A percentile compares a stretch with the other conserved stretches of the same genome.
These are phyloP conservation scores for Citrus glauca DNA, from an alignment of 345 rosid genomes.

Conservation along the genomic window DNA sequence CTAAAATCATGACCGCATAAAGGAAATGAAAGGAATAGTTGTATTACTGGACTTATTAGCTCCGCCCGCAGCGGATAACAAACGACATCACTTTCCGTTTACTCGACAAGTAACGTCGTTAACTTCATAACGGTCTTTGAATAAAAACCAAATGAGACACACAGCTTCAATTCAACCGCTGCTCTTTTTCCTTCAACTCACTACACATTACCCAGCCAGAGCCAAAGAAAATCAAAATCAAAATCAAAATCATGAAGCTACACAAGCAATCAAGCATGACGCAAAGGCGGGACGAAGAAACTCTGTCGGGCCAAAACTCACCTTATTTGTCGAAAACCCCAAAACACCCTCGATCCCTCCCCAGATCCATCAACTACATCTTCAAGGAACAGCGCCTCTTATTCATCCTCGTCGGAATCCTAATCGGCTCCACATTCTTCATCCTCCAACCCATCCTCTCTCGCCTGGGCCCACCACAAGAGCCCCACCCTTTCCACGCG, in stretches of 20 bases:
- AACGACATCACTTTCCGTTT: background rate
- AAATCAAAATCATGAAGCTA: slow-evolving; percentile 52
- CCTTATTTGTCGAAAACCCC: slow-evolving; percentile 65
- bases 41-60: background rate
- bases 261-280: slow-evolving; percentile 71
- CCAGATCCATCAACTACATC: slow-evolving; percentile 83
- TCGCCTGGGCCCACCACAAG: slow-evolving; percentile 55
- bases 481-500: slow-evolving; percentile 28
- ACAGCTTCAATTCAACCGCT: no score
- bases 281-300: slow-evolving; percentile 60
- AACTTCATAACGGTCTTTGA: background rate
- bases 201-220: background rate
- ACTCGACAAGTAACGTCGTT: background rate
- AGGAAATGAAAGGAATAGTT: no score
- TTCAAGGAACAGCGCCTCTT: slow-evolving; percentile 85
- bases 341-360: slow-evolving; percentile 76
- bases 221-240: background rate
- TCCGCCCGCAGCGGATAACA: background rate
- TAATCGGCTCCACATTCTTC: slow-evolving; percentile 94
- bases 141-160: background rate
- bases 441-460: slow-evolving; percentile 87
- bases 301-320: slow-evolving; percentile 34
- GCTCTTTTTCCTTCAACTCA: background rate
- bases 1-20: background rate
- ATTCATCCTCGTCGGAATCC: slow-evolving; percentile 87